Evolutionary conservation across 352 stramenopile genomes (phyloP).

Genomic region (Globisporangium recalcitrans): DNA sequence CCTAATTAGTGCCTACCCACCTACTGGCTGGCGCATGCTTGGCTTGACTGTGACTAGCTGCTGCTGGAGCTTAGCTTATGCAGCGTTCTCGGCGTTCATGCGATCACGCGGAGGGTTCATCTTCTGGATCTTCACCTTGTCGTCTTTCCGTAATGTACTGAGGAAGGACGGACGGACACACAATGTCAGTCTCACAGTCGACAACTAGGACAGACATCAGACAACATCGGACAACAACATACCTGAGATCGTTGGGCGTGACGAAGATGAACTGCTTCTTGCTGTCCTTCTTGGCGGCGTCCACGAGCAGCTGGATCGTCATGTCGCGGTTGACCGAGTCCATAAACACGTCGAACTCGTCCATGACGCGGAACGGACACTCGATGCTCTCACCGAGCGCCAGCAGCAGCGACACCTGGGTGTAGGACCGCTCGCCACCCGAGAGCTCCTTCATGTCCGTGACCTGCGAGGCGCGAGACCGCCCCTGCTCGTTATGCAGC

Average conservation of each 20-base stretch:
- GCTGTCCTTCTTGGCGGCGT: conserved; percentile 66
- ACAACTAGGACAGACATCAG: background rate
- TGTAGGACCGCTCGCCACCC: conserved; percentile 96
- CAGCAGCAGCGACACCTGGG: conserved; percentile 94
- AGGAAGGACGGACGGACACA: background rate
- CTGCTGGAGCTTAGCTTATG: background rate
- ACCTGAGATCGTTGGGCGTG: conserved; percentile 86
- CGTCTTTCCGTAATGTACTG: conserved; percentile 65
- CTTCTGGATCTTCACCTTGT: conserved; percentile 85
- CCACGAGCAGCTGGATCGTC: conserved; percentile 93
- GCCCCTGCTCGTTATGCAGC: conserved; percentile 70
- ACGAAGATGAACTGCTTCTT: conserved; percentile 89
- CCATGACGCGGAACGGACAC: conserved; percentile 95
- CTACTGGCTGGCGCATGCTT: background rate
- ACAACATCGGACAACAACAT: conserved; percentile 9
- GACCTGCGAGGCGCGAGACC: conserved; percentile 78
- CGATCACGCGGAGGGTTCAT: conserved; percentile 82
- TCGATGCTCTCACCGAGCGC: conserved; percentile 90
- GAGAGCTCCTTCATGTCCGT: conserved; percentile 96
- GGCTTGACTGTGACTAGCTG: background rate
- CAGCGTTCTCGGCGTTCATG: conserved; percentile 36
- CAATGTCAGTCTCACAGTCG: too few relatives aligned
- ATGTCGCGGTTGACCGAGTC: conserved; percentile 95
- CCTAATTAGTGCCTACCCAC: conserved; percentile 1
- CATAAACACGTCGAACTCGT: conserved; percentile 99